Evolutionary conservation across 148 eudicot genomes (phyloP).

Genomic region (Rhododendron henanense): DNA sequence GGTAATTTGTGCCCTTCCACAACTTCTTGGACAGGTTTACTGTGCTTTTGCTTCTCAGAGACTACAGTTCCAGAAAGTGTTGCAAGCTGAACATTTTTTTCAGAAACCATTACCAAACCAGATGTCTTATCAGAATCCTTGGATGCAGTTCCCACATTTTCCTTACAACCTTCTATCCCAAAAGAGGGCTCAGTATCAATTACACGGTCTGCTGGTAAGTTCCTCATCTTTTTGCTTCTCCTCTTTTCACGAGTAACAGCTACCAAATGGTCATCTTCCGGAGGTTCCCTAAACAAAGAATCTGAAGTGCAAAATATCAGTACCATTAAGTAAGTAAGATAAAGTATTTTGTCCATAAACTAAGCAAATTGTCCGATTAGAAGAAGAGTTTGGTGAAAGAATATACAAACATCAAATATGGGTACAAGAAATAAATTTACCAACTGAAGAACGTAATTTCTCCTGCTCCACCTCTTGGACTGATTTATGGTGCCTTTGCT

Average conservation of each 20-base stretch:
- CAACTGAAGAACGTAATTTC: not conserved
- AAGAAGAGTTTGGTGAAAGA: not conserved
- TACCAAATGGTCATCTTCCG: conserved; percentile 10
- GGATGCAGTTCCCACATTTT: conserved; percentile 4
- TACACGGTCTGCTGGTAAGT: conserved; percentile 4
- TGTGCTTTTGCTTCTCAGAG: conserved; percentile 3
- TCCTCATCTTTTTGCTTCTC: conserved; percentile 13
- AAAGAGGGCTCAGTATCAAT: not conserved
- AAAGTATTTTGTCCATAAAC: not conserved
- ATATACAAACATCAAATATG: not conserved
- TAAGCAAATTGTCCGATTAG: not conserved
- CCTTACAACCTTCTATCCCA: conserved; percentile 10
- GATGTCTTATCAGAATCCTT: conserved; percentile 9
- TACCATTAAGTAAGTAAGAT: not conserved
- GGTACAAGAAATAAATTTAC: conserved; percentile 14
- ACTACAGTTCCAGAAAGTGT: not conserved
- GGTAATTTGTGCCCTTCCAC: conserved; percentile 7
- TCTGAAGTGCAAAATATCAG: conserved; percentile 16
- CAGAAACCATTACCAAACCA: conserved; percentile 13
- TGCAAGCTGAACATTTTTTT: conserved; percentile 6
- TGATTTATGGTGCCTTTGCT: conserved; percentile 2
- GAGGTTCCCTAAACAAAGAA: conserved; percentile 2
- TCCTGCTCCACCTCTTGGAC: conserved; percentile 11
- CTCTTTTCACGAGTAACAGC: conserved; percentile 10
- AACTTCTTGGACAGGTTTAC: conserved; percentile 4